phyloP scores from a whole-genome alignment of 192 early-diverging fungal species.

The Obelidium mucronatum region DNA sequence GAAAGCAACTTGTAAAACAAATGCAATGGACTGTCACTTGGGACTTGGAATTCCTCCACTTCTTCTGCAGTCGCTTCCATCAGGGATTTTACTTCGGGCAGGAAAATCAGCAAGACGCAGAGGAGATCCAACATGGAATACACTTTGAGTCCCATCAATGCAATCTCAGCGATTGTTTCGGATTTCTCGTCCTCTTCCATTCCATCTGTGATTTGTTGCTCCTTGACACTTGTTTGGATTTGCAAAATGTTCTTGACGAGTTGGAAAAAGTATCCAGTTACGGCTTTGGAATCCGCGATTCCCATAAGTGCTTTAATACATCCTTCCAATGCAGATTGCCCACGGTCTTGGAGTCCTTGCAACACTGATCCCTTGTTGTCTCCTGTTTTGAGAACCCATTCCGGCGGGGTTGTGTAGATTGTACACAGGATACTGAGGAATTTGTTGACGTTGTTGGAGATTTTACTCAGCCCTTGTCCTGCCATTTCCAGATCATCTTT shows the following conservation, averaged over 20 bases:
- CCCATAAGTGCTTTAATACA: conserved; percentile 51
- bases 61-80: conserved; percentile 23
- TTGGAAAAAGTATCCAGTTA: conserved; percentile 57
- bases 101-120: conserved; percentile 73
- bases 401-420: conserved; percentile 50
- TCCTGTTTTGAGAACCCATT: conserved; percentile 29
- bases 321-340: conserved; percentile 47
- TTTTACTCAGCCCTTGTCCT: conserved; percentile 33
- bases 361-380: conserved; percentile 52
- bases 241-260: conserved; percentile 57
- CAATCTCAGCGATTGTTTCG: conserved; percentile 57
- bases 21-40: conserved; percentile 42
- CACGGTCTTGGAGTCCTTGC: conserved; percentile 55
- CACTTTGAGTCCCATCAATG: conserved; percentile 65
- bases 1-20: conserved; percentile 55
- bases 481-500: conserved; percentile 10
- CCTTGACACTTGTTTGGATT: conserved; percentile 36
- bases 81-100: conserved; percentile 59
- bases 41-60: conserved; percentile 34
- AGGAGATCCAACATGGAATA: conserved; percentile 92
- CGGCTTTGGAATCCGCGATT: conserved; percentile 53
- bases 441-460: conserved; percentile 45
- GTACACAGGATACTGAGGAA: conserved; percentile 62
- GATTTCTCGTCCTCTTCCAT: conserved; percentile 66
- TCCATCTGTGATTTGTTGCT: conserved; percentile 56